Evolutionary conservation across 306 rosid species (phyloP).

Genomic region (Sphenostylis stenocarpa): DNA sequence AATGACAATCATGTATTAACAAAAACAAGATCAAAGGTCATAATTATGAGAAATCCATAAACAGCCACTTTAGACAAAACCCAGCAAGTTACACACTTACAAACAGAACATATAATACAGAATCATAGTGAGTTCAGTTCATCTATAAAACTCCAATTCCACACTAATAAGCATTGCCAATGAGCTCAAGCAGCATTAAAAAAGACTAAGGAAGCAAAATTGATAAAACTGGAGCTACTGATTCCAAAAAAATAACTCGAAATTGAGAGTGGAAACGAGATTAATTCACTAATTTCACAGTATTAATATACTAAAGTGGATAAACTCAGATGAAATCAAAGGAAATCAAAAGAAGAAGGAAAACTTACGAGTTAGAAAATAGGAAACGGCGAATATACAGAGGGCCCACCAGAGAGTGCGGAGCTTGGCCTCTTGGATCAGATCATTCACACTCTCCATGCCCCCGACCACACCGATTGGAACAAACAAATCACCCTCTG

Average conservation of each 20-base stretch:
- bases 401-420: constrained; percentile 94
- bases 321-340: background rate
- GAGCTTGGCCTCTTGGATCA: constrained; percentile 77
- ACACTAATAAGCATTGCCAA: background rate
- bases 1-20: background rate
- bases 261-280: background rate
- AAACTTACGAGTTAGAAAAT: constrained; percentile 76
- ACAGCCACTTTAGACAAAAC: background rate
- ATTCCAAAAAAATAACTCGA: background rate
- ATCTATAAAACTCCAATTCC: background rate
- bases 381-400: constrained; percentile 72
- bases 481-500: background rate
- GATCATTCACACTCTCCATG: constrained; percentile 68
- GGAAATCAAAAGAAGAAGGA: background rate
- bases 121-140: constrained; percentile 4
- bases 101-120: background rate
- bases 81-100: background rate
- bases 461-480: constrained; percentile 2
- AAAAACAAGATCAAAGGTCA: background rate
- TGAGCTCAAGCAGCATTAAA: background rate
- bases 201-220: constrained; percentile 6
- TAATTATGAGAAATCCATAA: background rate
- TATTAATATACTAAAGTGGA: background rate
- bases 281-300: background rate
- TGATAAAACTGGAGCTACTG: background rate